Evolutionary conservation across 2,329 filamentous ascomycete species (phyloP), one percentile per base, ranked within the genome.

Genomic region (Phialophora verrucosa): DNA sequence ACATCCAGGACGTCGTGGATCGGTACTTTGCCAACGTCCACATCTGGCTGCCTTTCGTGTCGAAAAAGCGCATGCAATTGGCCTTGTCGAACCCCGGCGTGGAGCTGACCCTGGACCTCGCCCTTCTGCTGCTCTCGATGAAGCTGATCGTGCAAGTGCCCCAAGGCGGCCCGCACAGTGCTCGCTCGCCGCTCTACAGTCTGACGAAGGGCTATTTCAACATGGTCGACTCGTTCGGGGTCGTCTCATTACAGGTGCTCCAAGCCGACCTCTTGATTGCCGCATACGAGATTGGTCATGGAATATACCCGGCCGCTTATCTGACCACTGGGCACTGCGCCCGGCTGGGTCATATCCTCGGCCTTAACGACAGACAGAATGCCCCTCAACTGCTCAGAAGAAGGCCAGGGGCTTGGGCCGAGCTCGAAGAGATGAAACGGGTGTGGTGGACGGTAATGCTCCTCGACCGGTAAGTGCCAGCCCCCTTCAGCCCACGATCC

Each of bases 271-370:
- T 78, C 25, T 67, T 78, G n/a, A 71, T 78, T 25, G 68, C 74
- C 23, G 38, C 74, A 2, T 78, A 78, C 55, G 77, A 78, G 63
- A 61, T 76, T 20, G 74, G 73, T 1, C 75, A 78, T 65, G 74
- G 71, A n/a, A 78, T 78, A 17, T 78, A 77, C 61, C 77, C 77
- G 5, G 73, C 75, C 10, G 77, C 77, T 29, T 78, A 74, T 62
- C 62, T 78, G 17, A 74, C 74, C 14, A 68, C 68, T 3, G 70
- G 68, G 4, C 70, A 73, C 47, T 73, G 67, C 56, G 69, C 72
- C 2, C 61, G 70, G 38, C 29, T 74, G 11, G 72, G 72, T 14
- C 68, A 72, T 31, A 61, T 64, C 1, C 51, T 74, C 32, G 72
- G 72, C 10, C 50, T 74, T 25, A 66, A 74, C 61, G 65, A 73